Evolutionary conservation across 2,329 filamentous ascomycete species (phyloP), one percentile per base, ranked within the genome.

Genomic region (Phialophora verrucosa): DNA sequence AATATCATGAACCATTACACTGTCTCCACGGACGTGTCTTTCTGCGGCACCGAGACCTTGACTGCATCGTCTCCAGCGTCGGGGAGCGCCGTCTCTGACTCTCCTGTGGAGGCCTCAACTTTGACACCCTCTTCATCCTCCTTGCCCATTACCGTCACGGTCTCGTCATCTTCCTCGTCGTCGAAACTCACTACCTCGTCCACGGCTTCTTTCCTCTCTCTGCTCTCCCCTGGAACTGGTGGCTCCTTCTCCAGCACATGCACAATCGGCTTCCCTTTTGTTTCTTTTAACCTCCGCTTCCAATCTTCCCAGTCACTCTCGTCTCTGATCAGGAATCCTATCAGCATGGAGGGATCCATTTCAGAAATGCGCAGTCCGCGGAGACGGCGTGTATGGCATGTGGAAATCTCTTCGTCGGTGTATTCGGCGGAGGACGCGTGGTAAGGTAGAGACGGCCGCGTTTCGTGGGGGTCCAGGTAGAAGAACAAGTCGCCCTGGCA

Each of bases 281-380:
- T 88, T 72, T 90, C 87, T 71, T 87, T 87, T 2, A 96, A 84
- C n/a, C 87, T 85, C 65, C 86, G 83, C 74, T 91, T 90, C 93
- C 93, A 98, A 61, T 87, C 85, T 47, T 85, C 80, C 90, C 94
- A 98, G 71, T 99, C 95, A 51, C 89, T 85, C 72, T 94, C 89
- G 65, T 91, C 87, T 49, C 85, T 86, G 68, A 99, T 93, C 42
- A 99, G 80, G 74, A 98, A 98, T 4, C 92, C 94, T 70, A 99
- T 91, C 50, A 99, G 81, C 95, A 99, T 99, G 75, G 93, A 97
- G 0, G 95, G 95, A 74, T 99, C 95, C 91, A 99, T 95, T 75
- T 98, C 93, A 66, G 88, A 88, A 57, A 99, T 85, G 72, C 95
- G 90, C 32, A 99, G 84, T 63, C 91, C 87, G 44, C 94, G 88